These are phyloP conservation scores for Kluyveromyces sp. DNA, from an alignment of 1,139 yeast species.

Conservation along the genomic window DNA sequence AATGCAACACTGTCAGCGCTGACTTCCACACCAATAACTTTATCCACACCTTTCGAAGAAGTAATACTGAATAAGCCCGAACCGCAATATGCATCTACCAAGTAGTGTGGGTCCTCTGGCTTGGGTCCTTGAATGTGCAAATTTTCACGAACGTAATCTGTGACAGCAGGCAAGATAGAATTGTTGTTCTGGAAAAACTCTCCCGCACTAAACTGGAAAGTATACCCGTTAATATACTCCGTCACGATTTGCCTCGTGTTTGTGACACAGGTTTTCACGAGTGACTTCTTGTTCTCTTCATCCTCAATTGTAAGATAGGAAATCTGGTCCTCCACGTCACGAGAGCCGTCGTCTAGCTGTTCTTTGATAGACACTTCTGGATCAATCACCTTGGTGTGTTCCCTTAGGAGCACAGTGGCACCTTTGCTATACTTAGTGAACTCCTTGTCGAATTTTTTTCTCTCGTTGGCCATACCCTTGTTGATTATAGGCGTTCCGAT, in stretches of 20 bases:
- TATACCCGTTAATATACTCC: slow-evolving; percentile 66
- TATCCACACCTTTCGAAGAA: slow-evolving; percentile 69
- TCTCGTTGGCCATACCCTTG: slow-evolving; percentile 65
- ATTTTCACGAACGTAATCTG: slow-evolving; percentile 70
- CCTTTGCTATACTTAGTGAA: slow-evolving; percentile 65
- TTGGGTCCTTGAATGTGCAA: slow-evolving; percentile 45
- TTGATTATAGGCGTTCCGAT: slow-evolving; percentile 81
- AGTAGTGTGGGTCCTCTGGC: slow-evolving; percentile 39
- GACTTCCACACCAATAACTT: slow-evolving; percentile 90
- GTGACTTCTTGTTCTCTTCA: slow-evolving; percentile 21
- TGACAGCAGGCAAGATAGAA: slow-evolving; percentile 77
- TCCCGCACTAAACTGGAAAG: slow-evolving; percentile 85
- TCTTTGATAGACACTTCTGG: slow-evolving; percentile 29
- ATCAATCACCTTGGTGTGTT: slow-evolving; percentile 46
- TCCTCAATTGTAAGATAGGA: slow-evolving; percentile 23
- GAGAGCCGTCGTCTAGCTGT: slow-evolving; percentile 41
- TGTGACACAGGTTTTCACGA: slow-evolving; percentile 45
- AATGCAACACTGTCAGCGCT: slow-evolving; percentile 86
- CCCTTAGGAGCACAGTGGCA: slow-evolving; percentile 80
- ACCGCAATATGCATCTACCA: slow-evolving; percentile 97
- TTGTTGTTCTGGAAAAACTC: slow-evolving; percentile 96
- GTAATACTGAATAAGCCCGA: slow-evolving; percentile 90
- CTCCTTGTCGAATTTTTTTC: slow-evolving; percentile 45
- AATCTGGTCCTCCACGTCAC: slow-evolving; percentile 36
- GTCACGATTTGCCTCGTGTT: slow-evolving; percentile 71